These are phyloP conservation scores for Backusella tuberculispora DNA, from an alignment of 192 early-diverging fungal genomes.

Conservation along the genomic window DNA sequence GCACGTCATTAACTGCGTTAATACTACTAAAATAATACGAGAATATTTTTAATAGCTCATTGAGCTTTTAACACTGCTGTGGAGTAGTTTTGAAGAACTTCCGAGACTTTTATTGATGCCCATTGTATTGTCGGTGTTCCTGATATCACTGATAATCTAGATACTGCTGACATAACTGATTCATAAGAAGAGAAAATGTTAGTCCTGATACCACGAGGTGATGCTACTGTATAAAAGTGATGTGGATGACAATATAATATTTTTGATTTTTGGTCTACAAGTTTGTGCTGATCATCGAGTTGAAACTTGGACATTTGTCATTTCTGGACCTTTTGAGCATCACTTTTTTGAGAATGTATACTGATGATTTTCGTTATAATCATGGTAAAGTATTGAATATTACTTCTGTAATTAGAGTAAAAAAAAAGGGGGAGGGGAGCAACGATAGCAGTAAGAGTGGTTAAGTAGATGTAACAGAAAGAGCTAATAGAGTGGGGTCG, in stretches of 20 bases:
- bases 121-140: not conserved
- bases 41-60: not conserved
- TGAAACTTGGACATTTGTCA: not conserved
- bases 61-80: not conserved
- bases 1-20: too few relatives aligned
- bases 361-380: not conserved
- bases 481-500: too few relatives aligned
- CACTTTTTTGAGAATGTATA: too few relatives aligned
- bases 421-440: too few relatives aligned
- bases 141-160: not conserved
- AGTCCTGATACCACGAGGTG: not conserved
- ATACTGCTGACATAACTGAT: not conserved
- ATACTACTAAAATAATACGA: too few relatives aligned
- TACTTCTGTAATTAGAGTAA: not conserved
- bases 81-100: not conserved
- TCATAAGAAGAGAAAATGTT: not conserved
- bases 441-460: too few relatives aligned
- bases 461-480: too few relatives aligned
- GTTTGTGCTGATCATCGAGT: not conserved
- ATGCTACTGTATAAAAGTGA: not conserved
- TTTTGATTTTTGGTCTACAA: not conserved
- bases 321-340: too few relatives aligned
- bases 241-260: not conserved
- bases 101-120: not conserved
- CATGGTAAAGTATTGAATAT: not conserved